These are phyloP conservation scores for Lentinus tigrinus DNA, from an alignment of 768 basidiomycete genomes.

Conservation along the genomic window DNA sequence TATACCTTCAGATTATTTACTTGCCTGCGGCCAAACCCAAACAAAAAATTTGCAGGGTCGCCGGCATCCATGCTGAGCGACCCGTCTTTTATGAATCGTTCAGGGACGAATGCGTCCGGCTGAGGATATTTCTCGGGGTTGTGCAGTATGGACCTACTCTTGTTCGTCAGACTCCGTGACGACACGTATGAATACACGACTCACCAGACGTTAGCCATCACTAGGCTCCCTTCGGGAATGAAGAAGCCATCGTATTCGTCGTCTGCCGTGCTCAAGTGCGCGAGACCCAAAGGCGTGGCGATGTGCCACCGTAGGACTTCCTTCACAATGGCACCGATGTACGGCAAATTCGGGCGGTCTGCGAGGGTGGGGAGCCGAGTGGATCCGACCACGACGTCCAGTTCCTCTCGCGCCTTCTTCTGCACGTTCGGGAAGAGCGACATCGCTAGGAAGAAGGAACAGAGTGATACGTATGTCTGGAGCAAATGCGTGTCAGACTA, in stretches of 20 bases:
- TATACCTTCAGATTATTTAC: too few relatives aligned
- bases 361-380: constrained; percentile 24
- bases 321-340: constrained; percentile 20
- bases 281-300: constrained; percentile 29
- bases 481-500: neutral
- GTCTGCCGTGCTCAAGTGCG: constrained; percentile 18
- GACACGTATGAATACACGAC: neutral
- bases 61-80: neutral
- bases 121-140: constrained; percentile 46
- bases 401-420: constrained; percentile 24
- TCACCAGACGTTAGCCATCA: constrained; percentile 18
- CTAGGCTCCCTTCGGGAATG: constrained; percentile 26
- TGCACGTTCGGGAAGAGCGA: constrained; percentile 32
- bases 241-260: constrained; percentile 27
- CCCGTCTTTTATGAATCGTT: constrained; percentile 38
- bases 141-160: constrained; percentile 48
- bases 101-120: constrained; percentile 47
- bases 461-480: constrained; percentile 27
- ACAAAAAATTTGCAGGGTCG: constrained; percentile 8
- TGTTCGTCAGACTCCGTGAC: neutral
- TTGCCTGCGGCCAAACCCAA: constrained; percentile 19
- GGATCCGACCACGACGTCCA: constrained; percentile 24
- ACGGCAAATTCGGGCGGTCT: constrained; percentile 23
- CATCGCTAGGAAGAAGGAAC: constrained; percentile 36
- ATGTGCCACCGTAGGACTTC: constrained; percentile 34